Evolutionary conservation across 495 filamentous ascomycete species (phyloP), one percentile per base, ranked within the genome.

Genomic region (Astrothelium subdiscretum): DNA sequence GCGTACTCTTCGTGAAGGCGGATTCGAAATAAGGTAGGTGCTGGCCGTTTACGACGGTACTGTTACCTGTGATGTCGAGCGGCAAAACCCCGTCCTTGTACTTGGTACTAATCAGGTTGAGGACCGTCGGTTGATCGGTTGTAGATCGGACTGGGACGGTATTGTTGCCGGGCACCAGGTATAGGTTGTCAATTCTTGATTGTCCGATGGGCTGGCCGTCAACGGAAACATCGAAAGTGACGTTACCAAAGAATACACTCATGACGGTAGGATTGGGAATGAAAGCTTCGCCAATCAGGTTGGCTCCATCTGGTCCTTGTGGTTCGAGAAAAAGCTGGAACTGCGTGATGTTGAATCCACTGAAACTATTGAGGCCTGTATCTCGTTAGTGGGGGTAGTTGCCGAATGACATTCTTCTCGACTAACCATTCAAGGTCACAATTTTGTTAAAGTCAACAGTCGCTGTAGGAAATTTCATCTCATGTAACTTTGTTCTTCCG

Each of bases 201-300:
- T 73, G 74, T 58, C 87, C 87, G 67, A 88, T 74, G 1, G 68
- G 62, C 40, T 71, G 70, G 61, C 75, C 79, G 51, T 77, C 71
- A 29, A 83, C 75, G 60, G 77, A 79, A 65, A 85, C 80, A 71
- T 81, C 70, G 68, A 88, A 78, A 35, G 85, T 84, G 1, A 83
- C 72, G 67, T 89, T 87, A 64, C 87, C 87, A 72, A 90, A 78
- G 22, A 76, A 71, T 54, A 92, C 74, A 5, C 81, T 82, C 71
- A 89, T 75, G 59, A 84, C 72, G 2, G 87, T 85, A 4, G 80
- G 81, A 69, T 92, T 92, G 62, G 88, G 88, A 40, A 92, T 87
- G 59, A 68, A 75, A 38, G 83, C 80, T 3, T 74, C 79, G 66
- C 83, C 88, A 32, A 79, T 74, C 76, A 89, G 81, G 74, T 91